Conservation (phyloP, 2,329 filamentous ascomycete species). For the Talaromyces sp. region DNA sequence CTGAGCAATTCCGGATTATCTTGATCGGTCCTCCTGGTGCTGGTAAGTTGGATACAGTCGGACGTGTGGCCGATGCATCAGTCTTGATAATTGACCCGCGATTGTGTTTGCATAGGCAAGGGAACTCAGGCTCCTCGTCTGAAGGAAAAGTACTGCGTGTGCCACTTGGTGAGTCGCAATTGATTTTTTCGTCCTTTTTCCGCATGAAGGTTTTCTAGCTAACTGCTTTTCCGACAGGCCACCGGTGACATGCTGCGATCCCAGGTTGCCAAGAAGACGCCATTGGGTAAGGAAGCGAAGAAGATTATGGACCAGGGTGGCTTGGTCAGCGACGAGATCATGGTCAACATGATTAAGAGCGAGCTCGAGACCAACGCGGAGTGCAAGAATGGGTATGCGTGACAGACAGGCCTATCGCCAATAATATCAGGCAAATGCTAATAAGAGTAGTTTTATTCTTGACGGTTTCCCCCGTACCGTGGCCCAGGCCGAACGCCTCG, state of each 20-base stretch:
- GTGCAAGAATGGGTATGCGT: slow-evolving; percentile 84
- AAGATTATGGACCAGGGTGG: slow-evolving; percentile 99
- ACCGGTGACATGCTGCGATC: slow-evolving; percentile 99
- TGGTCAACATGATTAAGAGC: slow-evolving; percentile 99
- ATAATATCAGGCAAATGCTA: neutral
- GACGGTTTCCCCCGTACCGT: slow-evolving; percentile 98
- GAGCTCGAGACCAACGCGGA: slow-evolving; percentile 92
- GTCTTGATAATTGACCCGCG: slow-evolving; percentile 24
- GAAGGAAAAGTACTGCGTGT: slow-evolving; percentile 96
- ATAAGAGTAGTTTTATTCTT: slow-evolving; percentile 73
- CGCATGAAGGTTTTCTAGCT: slow-evolving; percentile 19
- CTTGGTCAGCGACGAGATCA: slow-evolving; percentile 96
- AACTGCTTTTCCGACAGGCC: slow-evolving; percentile 57
- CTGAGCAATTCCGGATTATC: slow-evolving; percentile 85
- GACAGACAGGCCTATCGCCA: neutral
- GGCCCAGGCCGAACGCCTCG: slow-evolving; percentile 88
- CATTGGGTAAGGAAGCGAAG: slow-evolving; percentile 92
- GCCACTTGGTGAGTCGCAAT: slow-evolving; percentile 74
- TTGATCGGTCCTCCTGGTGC: slow-evolving; percentile 96
- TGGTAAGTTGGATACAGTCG: slow-evolving; percentile 57
- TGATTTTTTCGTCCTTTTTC: slow-evolving; percentile 7
- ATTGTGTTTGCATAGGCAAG: slow-evolving; percentile 66
- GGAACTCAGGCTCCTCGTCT: slow-evolving; percentile 97
- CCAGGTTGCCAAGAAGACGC: slow-evolving; percentile 96
- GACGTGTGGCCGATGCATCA: slow-evolving; percentile 6